Evolutionary conservation across 495 filamentous ascomycete genomes (phyloP).

Genomic region (Collariella sp.): DNA sequence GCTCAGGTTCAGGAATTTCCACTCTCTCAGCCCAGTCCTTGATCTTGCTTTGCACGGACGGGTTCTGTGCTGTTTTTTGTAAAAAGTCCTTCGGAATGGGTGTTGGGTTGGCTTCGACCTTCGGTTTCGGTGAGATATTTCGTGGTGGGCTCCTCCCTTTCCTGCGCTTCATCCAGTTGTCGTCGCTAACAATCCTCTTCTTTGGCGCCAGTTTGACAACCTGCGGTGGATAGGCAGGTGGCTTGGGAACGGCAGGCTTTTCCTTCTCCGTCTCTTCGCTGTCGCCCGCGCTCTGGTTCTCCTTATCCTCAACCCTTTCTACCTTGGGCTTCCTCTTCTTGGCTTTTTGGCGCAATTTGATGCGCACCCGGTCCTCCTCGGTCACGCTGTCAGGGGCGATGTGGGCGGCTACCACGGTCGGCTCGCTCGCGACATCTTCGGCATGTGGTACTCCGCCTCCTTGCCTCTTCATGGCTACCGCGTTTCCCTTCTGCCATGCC

Average conservation of each 20-base stretch:
- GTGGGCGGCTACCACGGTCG: conserved; percentile 36
- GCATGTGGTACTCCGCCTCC: conserved; percentile 29
- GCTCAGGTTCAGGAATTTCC: conserved; percentile 28
- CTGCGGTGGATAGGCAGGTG: conserved; percentile 2
- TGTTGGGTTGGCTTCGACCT: conserved; percentile 24
- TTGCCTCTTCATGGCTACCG: conserved; percentile 38
- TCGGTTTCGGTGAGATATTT: conserved; percentile 28
- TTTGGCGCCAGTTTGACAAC: conserved; percentile 42
- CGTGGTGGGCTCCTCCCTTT: conserved; percentile 41
- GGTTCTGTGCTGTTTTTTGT: conserved; percentile 41
- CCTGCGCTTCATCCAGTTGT: conserved; percentile 58
- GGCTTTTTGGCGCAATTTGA: conserved; percentile 36
- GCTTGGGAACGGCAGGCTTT: conserved; percentile 14
- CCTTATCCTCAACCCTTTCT: conserved; percentile 14
- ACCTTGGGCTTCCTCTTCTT: conserved; percentile 26
- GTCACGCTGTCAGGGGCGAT: conserved; percentile 41
- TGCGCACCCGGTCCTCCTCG: conserved; percentile 41
- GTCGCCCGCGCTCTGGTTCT: conserved; percentile 19
- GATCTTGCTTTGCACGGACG: conserved; percentile 42
- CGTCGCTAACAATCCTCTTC: conserved; percentile 74
- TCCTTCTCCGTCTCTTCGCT: conserved; percentile 24
- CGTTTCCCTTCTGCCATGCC: conserved; percentile 67
- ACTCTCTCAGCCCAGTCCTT: conserved; percentile 44
- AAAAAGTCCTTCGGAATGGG: conserved; percentile 46
- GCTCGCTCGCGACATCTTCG: conserved; percentile 33